Evolutionary conservation across 352 stramenopile species (phyloP).

Genomic region (Pythium phragmitis): DNA sequence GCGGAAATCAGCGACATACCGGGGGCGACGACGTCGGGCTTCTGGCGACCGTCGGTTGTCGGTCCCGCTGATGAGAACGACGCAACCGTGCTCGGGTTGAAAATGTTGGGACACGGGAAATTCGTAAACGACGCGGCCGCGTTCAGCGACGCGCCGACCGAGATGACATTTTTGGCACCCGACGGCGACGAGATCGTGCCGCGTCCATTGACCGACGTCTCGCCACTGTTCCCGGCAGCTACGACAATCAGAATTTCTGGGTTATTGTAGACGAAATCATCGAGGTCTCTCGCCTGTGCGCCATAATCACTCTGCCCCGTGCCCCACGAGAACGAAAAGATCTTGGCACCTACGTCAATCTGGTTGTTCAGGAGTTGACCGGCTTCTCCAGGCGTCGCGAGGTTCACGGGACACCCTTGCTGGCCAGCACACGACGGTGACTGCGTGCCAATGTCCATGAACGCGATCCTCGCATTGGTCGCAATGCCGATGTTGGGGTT

Average conservation of each 20-base stretch:
- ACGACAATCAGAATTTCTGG: slow-evolving; percentile 85
- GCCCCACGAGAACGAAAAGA: slow-evolving; percentile 87
- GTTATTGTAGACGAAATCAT: slow-evolving; percentile 84
- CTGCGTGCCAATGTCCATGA: slow-evolving; percentile 89
- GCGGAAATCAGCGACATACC: slow-evolving; percentile 82
- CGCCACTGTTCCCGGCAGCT: slow-evolving; percentile 88
- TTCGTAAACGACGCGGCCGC: slow-evolving; percentile 46
- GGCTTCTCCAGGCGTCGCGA: slow-evolving; percentile 64
- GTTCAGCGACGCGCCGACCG: slow-evolving; percentile 77
- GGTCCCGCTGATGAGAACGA: slow-evolving; percentile 83
- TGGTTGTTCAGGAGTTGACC: slow-evolving; percentile 63
- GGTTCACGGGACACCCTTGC: slow-evolving; percentile 47
- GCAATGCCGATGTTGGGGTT: slow-evolving; percentile 71
- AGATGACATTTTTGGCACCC: slow-evolving; percentile 84
- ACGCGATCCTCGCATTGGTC: slow-evolving; percentile 78
- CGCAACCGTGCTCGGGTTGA: slow-evolving; percentile 75
- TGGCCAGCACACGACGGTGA: slow-evolving; percentile 43
- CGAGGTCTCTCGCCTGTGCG: slow-evolving; percentile 68
- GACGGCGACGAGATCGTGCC: slow-evolving; percentile 82
- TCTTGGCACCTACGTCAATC: slow-evolving; percentile 65
- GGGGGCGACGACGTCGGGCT: slow-evolving; percentile 86
- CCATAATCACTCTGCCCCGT: slow-evolving; percentile 78
- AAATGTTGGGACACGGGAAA: slow-evolving; percentile 51
- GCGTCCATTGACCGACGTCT: slow-evolving; percentile 45
- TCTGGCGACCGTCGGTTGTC: slow-evolving; percentile 80